Base-by-base conservation (phyloP, 225 moss, liverwort and hornwort species). In the Polytrichum formosum region DNA sequence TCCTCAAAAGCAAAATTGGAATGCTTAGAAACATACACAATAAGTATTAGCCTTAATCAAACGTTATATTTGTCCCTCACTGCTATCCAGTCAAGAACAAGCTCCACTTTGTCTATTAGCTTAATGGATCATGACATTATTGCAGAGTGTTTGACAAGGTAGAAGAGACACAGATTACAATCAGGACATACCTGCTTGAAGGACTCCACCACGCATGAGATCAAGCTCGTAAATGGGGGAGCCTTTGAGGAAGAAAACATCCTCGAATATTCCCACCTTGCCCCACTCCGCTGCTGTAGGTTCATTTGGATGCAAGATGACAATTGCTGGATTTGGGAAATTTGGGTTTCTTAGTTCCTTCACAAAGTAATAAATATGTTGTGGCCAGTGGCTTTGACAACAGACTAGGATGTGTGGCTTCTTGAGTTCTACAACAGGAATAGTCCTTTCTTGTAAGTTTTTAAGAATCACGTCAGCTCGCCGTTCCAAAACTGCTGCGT, bases 211-310 rank as follows among this genome's bases (percentile, higher is more conserved):
- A 18, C 83, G 86, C 82, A 86, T 80, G 30, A 83, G 86, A 70
- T 86, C 86, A 56, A 83, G 82, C 75, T 86, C 83, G 65, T 80
- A 86, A 23, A 86, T 64, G 53, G 86, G 80, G 10, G 83, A 83
- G 62, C 86, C 86, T 74, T 83, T 80, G 65, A 83, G 75, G 46
- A 75, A 82, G 71, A 75, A 66, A 5, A 83, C 83, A 2, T 37
- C 65, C 33, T 75, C 53, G 6, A 86, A 86, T 29, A 86, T 18
- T 74, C 86, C 86, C 26, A 78, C 77, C 59, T 70, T 80, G 73
- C 83, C 86, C 86, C 86, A 86, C n/a, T 83, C 56, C 67, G 0
- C 25, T 26, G 80, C 82, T 13, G 64, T 72, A n/a, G 86, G 86
- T 8, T 78, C 75, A 7, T 5, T 63, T 1, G 86, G 82, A 81